Percentiles rank a stretch among this genome's conserved stretches.
These are phyloP conservation scores for Talaromyces wortmannii DNA, from an alignment of 495 filamentous ascomycete genomes.

Conservation along the genomic window DNA sequence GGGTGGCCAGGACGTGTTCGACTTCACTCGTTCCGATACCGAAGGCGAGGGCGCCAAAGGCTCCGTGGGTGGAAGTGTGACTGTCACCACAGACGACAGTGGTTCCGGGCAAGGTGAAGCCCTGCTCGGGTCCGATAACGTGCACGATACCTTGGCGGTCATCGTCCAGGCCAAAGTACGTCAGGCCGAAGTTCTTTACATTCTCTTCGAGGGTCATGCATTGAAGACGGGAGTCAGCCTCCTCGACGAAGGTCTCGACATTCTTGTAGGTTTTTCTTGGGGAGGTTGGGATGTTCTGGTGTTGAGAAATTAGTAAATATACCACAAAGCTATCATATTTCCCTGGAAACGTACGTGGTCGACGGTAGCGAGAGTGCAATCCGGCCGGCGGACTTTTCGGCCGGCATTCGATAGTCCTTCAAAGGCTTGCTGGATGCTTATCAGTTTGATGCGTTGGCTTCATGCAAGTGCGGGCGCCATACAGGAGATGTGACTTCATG, in stretches of 20 bases:
- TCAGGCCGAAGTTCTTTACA: conserved; percentile 91
- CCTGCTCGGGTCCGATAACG: conserved; percentile 98
- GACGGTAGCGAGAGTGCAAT: conserved; percentile 93
- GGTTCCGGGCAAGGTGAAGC: conserved; percentile 95
- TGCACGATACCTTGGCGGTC: conserved; percentile 98
- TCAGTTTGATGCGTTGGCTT: conserved; percentile 10
- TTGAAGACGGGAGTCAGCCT: conserved; percentile 88
- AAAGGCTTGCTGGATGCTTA: conserved; percentile 72
- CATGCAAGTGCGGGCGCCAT: background rate
- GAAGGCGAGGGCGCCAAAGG: conserved; percentile 91
- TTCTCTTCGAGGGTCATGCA: conserved; percentile 95
- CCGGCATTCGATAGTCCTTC: conserved; percentile 86
- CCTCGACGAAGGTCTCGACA: conserved; percentile 79
- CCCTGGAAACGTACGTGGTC: conserved; percentile 70
- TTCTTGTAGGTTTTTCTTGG: conserved; percentile 85
- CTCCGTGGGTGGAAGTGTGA: conserved; percentile 96
- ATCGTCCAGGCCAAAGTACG: conserved; percentile 94
- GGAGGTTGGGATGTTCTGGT: conserved; percentile 83
- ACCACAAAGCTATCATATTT: conserved; percentile 2
- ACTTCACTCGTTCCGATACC: conserved; percentile 98
- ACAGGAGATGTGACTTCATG: conserved; percentile 93
- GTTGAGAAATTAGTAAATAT: conserved; percentile 6
- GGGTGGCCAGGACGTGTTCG: conserved; percentile 95
- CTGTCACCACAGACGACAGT: conserved; percentile 97
- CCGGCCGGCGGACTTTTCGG: conserved; percentile 81